Evolutionary conservation across 371 early-diverging fungal genomes (phyloP), one percentile per base, ranked within the genome.

Genomic region (Rhizopus sp.): DNA sequence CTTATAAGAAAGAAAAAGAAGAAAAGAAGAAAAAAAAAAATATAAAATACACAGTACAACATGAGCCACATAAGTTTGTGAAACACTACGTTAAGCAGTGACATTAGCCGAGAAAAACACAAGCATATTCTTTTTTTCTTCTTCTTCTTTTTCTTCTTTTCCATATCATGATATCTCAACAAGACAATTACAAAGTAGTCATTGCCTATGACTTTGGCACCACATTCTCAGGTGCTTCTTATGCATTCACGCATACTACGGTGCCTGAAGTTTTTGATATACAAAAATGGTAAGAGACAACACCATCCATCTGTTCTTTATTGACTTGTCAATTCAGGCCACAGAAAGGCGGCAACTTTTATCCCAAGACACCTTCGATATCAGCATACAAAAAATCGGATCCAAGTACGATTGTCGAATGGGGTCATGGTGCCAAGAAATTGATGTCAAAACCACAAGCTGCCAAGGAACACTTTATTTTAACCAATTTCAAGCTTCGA

Each of bases 361-460:
- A 74, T 38, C 82, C 84, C 8, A 82, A 82, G 57, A 73, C 75
- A 15, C 84, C 82, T 4, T 78, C 78, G 3, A 13, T 77, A 12
- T 66, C 69, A 34, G 66, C 71, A 3, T 81, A 82, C 54, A 72
- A 70, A 42, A 60, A 62, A 42, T 50, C 62, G 7, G 67, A 70
- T 23, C 77, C 76, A 4, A 17, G 57, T 4, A 65, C 47, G 15
- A 31, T 82, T 40, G 60, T 69, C 3, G 76, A 76, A 8, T 82
- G 82, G 84, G 82, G 84, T 13, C 75, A 81, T 61, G 70, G 69
- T 16, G 84, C 82, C 66, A 77, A 75, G 64, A 61, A 68, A 37
- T 57, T 72, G 38, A 75, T 80, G 65, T 57, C 69, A 7, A 78
- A 75, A 57, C 84, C 84, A 1, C 73, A 71, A 30, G 61, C 69